Evolutionary conservation across 2,329 filamentous ascomycete species (phyloP).

Genomic region (Ustilaginoidea virens): DNA sequence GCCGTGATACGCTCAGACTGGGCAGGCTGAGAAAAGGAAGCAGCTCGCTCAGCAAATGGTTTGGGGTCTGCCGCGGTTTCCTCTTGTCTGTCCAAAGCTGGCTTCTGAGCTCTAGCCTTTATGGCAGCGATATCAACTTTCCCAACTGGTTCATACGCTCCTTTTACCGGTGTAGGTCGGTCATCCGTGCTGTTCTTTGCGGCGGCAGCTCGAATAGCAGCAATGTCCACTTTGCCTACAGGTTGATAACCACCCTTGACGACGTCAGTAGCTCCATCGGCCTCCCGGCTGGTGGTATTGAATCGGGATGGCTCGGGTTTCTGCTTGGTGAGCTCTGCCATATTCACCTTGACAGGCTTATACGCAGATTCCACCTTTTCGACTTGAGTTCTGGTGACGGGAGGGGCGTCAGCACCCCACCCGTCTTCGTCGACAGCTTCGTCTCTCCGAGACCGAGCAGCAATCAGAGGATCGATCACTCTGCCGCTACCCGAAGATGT

Average conservation of each 20-base stretch:
- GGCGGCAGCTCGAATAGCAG: constrained; percentile 66
- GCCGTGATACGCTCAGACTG: constrained; percentile 69
- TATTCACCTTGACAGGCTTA: constrained; percentile 88
- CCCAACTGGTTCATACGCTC: constrained; percentile 84
- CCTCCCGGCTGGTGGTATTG: constrained; percentile 26
- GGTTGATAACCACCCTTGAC: constrained; percentile 84
- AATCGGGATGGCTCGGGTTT: constrained; percentile 51
- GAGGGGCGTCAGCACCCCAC: constrained; percentile 92
- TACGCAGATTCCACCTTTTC: constrained; percentile 90
- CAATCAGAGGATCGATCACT: constrained; percentile 51
- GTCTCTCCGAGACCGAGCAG: constrained; percentile 45
- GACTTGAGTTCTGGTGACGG: constrained; percentile 67
- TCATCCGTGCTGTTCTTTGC: constrained; percentile 59
- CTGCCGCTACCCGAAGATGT: constrained; percentile 36
- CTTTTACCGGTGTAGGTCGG: constrained; percentile 72
- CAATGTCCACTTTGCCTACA: constrained; percentile 94
- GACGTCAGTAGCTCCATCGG: constrained; percentile 42
- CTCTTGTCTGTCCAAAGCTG: constrained; percentile 23
- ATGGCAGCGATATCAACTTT: constrained; percentile 97
- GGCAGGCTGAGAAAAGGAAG: constrained; percentile 46
- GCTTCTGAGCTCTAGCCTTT: constrained; percentile 63
- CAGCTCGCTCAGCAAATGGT: constrained; percentile 59
- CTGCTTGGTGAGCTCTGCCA: constrained; percentile 68
- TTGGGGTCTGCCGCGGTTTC: constrained; percentile 28
- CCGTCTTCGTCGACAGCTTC: constrained; percentile 64